Evolutionary conservation across 371 early-diverging fungal species (phyloP), one percentile per base, ranked within the genome.

Genomic region (Capniomyces stellatus): DNA sequence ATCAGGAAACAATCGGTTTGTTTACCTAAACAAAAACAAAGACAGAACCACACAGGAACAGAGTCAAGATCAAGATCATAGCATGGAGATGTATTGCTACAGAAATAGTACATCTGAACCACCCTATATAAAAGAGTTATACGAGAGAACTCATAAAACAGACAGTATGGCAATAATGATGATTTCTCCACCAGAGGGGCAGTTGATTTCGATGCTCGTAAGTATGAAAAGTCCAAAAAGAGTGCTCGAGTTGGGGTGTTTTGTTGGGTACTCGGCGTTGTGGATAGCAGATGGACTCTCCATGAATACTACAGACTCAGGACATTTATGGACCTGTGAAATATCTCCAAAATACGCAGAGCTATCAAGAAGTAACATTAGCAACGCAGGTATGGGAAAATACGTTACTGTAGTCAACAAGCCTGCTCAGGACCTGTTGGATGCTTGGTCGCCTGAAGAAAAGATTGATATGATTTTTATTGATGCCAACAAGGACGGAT

Each of bases 401-500:
- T 18, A 49, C 1, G 51, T 54, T 3, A 43, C 40, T 25, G 43
- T 19, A 4, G 29, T 49, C 2, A 29, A 55, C 40, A 46, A 51
- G 13, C 23, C 40, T 12, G 55, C 30, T 30, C 43, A 27, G 6
- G 12, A 22, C n/a, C 41, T 52, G 21, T 24, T 54, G 8, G 55
- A 48, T 2, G 29, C 8, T 22, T 44, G 39, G 52, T n/a, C 18
- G 2, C 15, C 13, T 21, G 19, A 21, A 23, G 22, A 53, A 10
- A 21, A 29, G 27, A 64, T 66, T 50, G 68, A 67, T 15, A 10
- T 67, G 10, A 49, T 59, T 0, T 67, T 66, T 35, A 29, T 67
- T 21, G 68, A 67, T 19, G 68, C 68, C 12, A 61, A 67, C 54
- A 66, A 67, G 55, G 28, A 28, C 22, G 54, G 54, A 25, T 67